Conservation (phyloP, 1,284 basidiomycete species). For the Moniliophthora roreri region DNA sequence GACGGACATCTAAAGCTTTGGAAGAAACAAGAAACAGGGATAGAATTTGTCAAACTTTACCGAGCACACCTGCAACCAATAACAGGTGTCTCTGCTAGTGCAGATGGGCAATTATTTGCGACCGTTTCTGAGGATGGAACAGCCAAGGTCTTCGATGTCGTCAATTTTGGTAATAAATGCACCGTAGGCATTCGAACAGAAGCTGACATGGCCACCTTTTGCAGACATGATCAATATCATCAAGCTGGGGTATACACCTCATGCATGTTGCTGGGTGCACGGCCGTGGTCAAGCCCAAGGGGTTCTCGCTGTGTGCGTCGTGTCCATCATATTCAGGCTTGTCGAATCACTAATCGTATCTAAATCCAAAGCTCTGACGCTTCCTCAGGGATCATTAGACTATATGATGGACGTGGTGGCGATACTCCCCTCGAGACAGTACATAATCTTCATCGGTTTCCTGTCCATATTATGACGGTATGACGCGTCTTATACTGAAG, state of each 20-base stretch:
- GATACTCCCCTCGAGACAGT: slow-evolving; percentile 76
- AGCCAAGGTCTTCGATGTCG: slow-evolving; percentile 95
- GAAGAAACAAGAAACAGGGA: slow-evolving; percentile 95
- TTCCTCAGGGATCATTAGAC: slow-evolving; percentile 70
- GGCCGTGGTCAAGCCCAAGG: slow-evolving; percentile 84
- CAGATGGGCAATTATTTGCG: slow-evolving; percentile 91
- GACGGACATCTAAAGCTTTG: slow-evolving; percentile 98
- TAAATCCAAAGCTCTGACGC: slow-evolving; percentile 69
- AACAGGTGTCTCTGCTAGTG: slow-evolving; percentile 81
- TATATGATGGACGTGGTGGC: slow-evolving; percentile 92
- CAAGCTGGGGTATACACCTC: slow-evolving; percentile 82
- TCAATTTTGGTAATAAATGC: slow-evolving; percentile 79
- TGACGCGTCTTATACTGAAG: slow-evolving; percentile 26
- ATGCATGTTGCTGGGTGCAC: slow-evolving; percentile 94
- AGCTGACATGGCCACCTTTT: background rate
- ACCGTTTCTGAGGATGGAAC: slow-evolving; percentile 84
- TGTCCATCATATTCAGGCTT: too few species aligned
- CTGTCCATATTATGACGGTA: slow-evolving; percentile 90
- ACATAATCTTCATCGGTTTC: slow-evolving; percentile 78
- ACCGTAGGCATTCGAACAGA: background rate
- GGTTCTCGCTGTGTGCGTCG: slow-evolving; percentile 81
- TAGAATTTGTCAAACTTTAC: slow-evolving; percentile 94
- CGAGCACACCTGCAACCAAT: slow-evolving; percentile 88
- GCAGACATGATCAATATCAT: slow-evolving; percentile 99
- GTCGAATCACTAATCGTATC: background rate